Evolutionary conservation across 495 filamentous ascomycete species (phyloP).

Genomic region (Hypoxylon crocopeplum): DNA sequence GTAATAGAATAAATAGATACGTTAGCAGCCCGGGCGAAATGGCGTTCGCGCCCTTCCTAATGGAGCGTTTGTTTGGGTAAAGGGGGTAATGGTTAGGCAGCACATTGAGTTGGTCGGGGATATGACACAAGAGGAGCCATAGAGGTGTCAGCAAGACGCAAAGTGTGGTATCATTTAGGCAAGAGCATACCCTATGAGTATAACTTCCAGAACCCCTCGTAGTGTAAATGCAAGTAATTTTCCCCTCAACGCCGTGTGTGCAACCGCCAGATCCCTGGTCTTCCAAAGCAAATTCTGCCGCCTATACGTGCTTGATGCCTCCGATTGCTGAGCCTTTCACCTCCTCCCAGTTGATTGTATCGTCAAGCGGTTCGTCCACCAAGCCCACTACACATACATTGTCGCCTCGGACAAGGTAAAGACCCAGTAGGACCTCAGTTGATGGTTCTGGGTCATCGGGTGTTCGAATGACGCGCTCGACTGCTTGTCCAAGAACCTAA

Average conservation of each 20-base stretch:
- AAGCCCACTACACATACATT: conserved; percentile 92
- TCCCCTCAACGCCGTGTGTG: conserved; percentile 38
- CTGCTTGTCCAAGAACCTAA: conserved; percentile 75
- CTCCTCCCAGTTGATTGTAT: conserved; percentile 86
- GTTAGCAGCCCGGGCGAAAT: conserved; percentile 63
- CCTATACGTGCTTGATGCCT: conserved; percentile 70
- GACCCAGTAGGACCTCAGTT: conserved; percentile 79
- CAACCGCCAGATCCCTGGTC: conserved; percentile 1
- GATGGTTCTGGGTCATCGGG: conserved; percentile 83
- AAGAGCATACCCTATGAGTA: conserved; percentile 43
- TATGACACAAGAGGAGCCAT: conserved; percentile 21
- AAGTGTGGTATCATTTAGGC: conserved; percentile 42
- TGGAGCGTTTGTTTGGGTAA: conserved; percentile 56
- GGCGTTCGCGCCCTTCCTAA: conserved; percentile 54
- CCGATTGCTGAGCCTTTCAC: conserved; percentile 87
- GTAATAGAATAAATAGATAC: conserved; percentile 80
- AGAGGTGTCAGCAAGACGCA: conserved; percentile 37
- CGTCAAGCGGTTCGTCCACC: conserved; percentile 87
- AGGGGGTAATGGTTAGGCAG: conserved; percentile 5
- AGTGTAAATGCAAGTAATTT: conserved; percentile 32
- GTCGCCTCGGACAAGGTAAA: conserved; percentile 93
- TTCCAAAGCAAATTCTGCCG: neutral
- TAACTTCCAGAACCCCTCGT: conserved; percentile 18
- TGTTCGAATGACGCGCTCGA: conserved; percentile 88
- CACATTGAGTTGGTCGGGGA: conserved; percentile 23